These are phyloP conservation scores for Aspergillus hiratsukae DNA, from an alignment of 2,329 filamentous ascomycete genomes.

Conservation along the genomic window DNA sequence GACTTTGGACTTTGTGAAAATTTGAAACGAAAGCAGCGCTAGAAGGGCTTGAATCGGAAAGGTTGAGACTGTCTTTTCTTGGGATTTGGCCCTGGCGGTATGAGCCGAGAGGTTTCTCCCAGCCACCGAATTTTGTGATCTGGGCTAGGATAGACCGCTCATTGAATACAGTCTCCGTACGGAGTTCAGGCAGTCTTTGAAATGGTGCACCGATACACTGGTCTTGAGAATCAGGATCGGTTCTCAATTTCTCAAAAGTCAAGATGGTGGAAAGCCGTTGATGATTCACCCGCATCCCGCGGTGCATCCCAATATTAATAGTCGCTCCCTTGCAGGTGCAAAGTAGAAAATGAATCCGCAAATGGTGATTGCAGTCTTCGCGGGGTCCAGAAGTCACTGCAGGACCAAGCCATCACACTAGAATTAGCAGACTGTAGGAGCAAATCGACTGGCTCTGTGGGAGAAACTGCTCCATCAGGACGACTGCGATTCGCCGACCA, in stretches of 20 bases:
- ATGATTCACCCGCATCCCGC: neutral
- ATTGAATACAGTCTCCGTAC: conserved; percentile 1
- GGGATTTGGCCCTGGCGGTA: neutral
- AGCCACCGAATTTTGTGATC: conserved; percentile 7
- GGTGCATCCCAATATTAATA: neutral
- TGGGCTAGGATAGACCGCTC: neutral
- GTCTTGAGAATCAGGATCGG: neutral
- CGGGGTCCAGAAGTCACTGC: neutral
- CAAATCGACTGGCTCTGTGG: neutral
- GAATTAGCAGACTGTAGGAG: neutral
- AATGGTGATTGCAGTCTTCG: neutral
- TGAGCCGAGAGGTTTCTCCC: conserved; percentile 2
- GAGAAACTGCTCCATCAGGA: conserved; percentile 11
- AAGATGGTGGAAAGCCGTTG: neutral
- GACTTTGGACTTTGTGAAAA: neutral
- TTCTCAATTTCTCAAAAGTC: neutral
- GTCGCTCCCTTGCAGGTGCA: neutral
- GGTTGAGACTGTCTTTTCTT: conserved; percentile 1
- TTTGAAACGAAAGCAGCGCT: neutral
- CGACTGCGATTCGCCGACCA: conserved; percentile 11
- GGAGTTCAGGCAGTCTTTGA: neutral
- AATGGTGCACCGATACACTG: too few species aligned
- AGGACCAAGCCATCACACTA: neutral
- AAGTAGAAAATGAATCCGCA: neutral
- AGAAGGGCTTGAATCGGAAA: conserved; percentile 3